A percentile compares a stretch with the other conserved stretches of the same genome.
Conservation (phyloP, 345 rosid genomes). For the Cardamine resedifolia region DNA sequence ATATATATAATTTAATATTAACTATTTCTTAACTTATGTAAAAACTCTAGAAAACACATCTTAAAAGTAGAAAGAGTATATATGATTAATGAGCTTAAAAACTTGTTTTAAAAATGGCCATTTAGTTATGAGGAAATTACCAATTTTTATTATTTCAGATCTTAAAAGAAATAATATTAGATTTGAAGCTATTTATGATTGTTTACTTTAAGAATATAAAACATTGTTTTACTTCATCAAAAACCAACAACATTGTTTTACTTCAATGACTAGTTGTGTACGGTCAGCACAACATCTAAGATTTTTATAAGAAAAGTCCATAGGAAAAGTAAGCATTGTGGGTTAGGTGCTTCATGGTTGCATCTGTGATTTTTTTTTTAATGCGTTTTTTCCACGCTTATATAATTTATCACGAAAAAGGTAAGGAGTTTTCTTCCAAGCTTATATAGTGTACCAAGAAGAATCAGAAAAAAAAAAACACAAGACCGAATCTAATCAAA, state of each 20-base stretch:
- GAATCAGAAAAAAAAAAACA: neutral
- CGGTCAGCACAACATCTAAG: neutral
- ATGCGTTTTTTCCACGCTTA: constrained; percentile 16
- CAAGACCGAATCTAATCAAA: neutral
- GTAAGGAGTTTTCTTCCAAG: constrained; percentile 5
- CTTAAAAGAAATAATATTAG: neutral
- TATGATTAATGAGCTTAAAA: neutral
- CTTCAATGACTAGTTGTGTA: neutral
- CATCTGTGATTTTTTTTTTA: neutral
- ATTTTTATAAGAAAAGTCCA: constrained; percentile 1
- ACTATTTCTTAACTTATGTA: no score
- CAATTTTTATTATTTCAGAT: neutral
- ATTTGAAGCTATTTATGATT: neutral
- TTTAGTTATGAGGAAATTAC: neutral
- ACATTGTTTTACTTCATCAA: neutral
- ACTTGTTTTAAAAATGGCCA: neutral
- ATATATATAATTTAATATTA: no score
- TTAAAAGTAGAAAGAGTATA: neutral
- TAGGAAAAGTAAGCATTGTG: constrained; percentile 13
- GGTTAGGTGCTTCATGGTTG: constrained; percentile 27
- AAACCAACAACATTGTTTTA: neutral
- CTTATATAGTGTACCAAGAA: neutral
- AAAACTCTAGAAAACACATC: neutral
- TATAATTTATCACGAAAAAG: neutral
- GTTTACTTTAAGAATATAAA: neutral